Conservation (phyloP, 2,329 filamentous ascomycete species). For the Trichoderma sp. region DNA sequence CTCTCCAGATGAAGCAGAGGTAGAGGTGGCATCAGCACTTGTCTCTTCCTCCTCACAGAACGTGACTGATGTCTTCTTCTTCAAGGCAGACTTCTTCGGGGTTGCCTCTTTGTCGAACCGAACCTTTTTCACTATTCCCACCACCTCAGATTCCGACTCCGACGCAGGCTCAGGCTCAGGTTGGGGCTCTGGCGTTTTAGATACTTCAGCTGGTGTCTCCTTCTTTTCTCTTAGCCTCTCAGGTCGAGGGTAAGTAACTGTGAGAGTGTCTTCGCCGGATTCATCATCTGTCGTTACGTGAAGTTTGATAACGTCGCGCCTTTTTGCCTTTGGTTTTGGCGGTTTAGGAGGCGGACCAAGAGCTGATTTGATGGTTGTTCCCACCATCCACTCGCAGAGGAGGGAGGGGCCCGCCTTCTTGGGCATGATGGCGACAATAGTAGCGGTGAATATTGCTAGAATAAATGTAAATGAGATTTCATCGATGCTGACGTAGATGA, state of each 20-base stretch:
- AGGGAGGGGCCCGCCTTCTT: conserved; percentile 18
- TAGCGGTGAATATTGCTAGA: background rate
- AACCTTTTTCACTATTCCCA: conserved; percentile 39
- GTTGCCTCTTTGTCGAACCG: conserved; percentile 38
- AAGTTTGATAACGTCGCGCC: conserved; percentile 37
- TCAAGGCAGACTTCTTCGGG: conserved; percentile 38
- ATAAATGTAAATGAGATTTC: background rate
- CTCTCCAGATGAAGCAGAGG: conserved; percentile 24
- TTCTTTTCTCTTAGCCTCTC: conserved; percentile 24
- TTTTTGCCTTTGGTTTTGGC: conserved; percentile 22
- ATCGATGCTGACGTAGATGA: background rate
- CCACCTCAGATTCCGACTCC: conserved; percentile 9
- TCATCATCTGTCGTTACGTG: conserved; percentile 52
- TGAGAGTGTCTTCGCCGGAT: conserved; percentile 47
- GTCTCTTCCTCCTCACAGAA: conserved; percentile 25
- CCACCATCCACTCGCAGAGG: conserved; percentile 43
- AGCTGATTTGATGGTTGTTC: conserved; percentile 34
- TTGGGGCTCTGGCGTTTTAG: conserved; percentile 16
- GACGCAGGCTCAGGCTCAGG: background rate
- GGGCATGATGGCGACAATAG: background rate
- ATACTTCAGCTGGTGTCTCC: background rate
- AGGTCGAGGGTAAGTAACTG: conserved; percentile 47
- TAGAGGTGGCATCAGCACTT: conserved; percentile 3
- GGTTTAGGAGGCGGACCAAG: conserved; percentile 28
- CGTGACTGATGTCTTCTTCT: conserved; percentile 34